Conservation (phyloP, 164 flowering plant species). For the Dillenia suffruticosa region DNA sequence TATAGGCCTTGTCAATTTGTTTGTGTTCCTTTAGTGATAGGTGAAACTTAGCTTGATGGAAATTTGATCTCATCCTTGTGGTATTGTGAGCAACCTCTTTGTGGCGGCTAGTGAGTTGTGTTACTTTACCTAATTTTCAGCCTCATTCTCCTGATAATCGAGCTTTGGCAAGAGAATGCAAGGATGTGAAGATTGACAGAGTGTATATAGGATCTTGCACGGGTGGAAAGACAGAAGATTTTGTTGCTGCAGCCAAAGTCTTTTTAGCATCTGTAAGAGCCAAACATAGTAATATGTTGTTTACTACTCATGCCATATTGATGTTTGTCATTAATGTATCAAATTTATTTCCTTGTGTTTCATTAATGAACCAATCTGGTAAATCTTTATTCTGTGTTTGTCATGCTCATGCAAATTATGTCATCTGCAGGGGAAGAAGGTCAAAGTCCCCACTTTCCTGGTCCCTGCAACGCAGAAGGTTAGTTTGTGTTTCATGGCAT, state of each 20-base stretch:
- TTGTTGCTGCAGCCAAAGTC: slow-evolving; percentile 89
- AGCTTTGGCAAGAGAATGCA: slow-evolving; percentile 94
- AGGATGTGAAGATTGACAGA: slow-evolving; percentile 95
- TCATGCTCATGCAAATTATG: not conserved
- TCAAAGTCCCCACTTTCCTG: slow-evolving; percentile 94
- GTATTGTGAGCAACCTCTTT: too few relatives aligned
- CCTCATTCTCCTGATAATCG: slow-evolving; percentile 99
- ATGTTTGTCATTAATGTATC: not conserved
- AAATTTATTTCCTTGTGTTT: not conserved
- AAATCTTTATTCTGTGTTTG: too few relatives aligned
- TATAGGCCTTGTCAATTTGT: too few relatives aligned
- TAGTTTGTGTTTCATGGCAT: slow-evolving; percentile 5
- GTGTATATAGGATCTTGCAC: slow-evolving; percentile 99
- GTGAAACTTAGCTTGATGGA: slow-evolving; percentile 1
- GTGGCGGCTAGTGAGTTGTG: not conserved
- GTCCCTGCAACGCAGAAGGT: slow-evolving; percentile 99
- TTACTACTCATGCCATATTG: not conserved
- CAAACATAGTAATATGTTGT: not conserved
- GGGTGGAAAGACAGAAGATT: slow-evolving; percentile 98
- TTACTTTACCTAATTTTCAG: slow-evolving; percentile 35
- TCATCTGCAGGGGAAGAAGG: slow-evolving; percentile 68
- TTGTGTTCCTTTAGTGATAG: not conserved
- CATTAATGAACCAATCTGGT: not conserved
- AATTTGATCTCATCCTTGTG: not conserved
- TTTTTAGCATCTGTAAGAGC: slow-evolving; percentile 78